Conservation (phyloP, 495 filamentous ascomycete species). For the Venustampulla echinocandica region DNA sequence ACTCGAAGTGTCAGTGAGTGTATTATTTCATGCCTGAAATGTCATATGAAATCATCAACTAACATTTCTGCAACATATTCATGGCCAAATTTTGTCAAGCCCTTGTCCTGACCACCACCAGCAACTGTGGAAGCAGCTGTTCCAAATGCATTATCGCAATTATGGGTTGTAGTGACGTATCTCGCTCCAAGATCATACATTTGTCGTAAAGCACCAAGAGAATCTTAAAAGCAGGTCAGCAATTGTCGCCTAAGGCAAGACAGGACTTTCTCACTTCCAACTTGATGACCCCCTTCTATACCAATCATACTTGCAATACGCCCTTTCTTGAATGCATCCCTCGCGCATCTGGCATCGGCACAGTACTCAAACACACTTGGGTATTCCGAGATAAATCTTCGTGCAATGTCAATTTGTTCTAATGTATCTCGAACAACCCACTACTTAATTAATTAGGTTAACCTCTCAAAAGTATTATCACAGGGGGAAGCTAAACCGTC, state of each 20-base stretch:
- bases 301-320: slow-evolving; percentile 27
- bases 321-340: slow-evolving; percentile 19
- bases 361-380: slow-evolving; percentile 20
- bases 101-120: slow-evolving; percentile 13
- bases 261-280: slow-evolving; percentile 12
- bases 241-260: not conserved
- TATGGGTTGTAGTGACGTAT: slow-evolving; percentile 32
- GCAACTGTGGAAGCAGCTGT: slow-evolving; percentile 44
- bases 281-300: slow-evolving; percentile 23
- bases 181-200: slow-evolving; percentile 29
- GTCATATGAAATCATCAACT: slow-evolving; percentile 33
- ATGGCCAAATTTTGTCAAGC: slow-evolving; percentile 17
- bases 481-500: not conserved
- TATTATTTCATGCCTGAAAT: too few relatives aligned
- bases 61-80: slow-evolving; percentile 5
- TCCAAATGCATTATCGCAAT: slow-evolving; percentile 33
- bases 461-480: not conserved
- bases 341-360: slow-evolving; percentile 16
- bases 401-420: slow-evolving; percentile 29
- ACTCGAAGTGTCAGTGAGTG: not conserved
- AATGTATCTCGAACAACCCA: slow-evolving; percentile 27
- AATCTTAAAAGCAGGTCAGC: slow-evolving; percentile 5
- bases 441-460: not conserved
- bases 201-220: slow-evolving; percentile 27
- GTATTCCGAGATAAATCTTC: slow-evolving; percentile 22